Conservation (phyloP, 148 eudicot species). For the Heliamphora exappendiculata region DNA sequence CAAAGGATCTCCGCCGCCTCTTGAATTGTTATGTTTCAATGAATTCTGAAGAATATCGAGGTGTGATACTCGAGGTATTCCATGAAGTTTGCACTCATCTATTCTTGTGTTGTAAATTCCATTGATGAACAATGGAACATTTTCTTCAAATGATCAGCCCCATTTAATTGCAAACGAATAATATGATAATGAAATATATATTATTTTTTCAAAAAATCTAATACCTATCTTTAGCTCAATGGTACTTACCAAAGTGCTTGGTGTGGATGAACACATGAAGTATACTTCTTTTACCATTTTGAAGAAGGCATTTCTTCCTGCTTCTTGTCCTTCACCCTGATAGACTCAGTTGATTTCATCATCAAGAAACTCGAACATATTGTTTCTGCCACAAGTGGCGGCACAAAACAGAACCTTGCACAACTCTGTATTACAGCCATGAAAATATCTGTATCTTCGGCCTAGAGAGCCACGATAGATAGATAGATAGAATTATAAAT, state of each 20-base stretch:
- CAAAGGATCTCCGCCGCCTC: conserved; percentile 48
- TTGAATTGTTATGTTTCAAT: conserved; percentile 64
- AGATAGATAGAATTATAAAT: too few species aligned
- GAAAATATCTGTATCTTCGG: too few species aligned
- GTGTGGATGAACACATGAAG: background rate
- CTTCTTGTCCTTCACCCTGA: conserved; percentile 1
- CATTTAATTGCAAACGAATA: background rate
- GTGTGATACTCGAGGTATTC: conserved; percentile 63
- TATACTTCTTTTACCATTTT: background rate
- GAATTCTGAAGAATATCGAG: conserved; percentile 57
- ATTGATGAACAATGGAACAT: conserved; percentile 5
- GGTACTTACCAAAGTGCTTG: background rate
- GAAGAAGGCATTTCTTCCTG: background rate
- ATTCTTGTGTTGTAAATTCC: conserved; percentile 41
- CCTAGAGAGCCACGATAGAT: too few species aligned
- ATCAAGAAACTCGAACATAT: background rate
- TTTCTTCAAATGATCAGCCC: background rate
- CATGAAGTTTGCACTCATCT: conserved; percentile 64
- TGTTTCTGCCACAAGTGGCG: background rate
- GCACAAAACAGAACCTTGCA: background rate
- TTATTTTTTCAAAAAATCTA: background rate
- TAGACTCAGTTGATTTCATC: background rate
- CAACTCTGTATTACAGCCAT: too few species aligned
- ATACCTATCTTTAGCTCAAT: background rate
- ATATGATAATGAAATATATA: background rate